These are phyloP conservation scores for Eucommia ulmoides DNA, from an alignment of 257 asterid genomes.

Conservation along the genomic window DNA sequence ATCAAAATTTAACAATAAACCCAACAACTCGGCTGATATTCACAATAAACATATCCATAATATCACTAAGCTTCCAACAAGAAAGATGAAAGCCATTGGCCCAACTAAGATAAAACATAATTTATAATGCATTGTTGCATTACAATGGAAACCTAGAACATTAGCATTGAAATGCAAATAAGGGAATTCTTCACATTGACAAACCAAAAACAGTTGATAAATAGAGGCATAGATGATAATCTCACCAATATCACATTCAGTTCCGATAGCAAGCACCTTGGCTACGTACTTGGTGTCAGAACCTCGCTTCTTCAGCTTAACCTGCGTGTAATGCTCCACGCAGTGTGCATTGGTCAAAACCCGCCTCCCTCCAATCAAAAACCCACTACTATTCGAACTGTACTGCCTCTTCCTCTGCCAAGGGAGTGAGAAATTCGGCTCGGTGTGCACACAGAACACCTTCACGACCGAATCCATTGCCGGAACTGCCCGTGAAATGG, in stretches of 20 bases:
- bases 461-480: slow-evolving; percentile 22
- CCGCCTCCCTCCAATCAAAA: slow-evolving; percentile 14
- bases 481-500: slow-evolving; percentile 3
- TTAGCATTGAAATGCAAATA: neutral
- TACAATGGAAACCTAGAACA: neutral
- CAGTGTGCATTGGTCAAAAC: slow-evolving; percentile 19
- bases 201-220: neutral
- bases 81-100: too few relatives aligned
- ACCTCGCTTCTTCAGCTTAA: slow-evolving; percentile 20
- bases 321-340: slow-evolving; percentile 22
- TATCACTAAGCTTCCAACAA: too few relatives aligned
- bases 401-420: slow-evolving; percentile 20
- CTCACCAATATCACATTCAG: slow-evolving; percentile 17
- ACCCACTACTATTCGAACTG: slow-evolving; percentile 19
- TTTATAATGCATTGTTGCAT: too few relatives aligned
- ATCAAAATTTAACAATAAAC: too few relatives aligned
- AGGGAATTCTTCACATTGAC: neutral
- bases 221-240: neutral
- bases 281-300: slow-evolving; percentile 20
- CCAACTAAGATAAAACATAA: too few relatives aligned
- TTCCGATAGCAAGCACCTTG: slow-evolving; percentile 18
- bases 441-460: slow-evolving; percentile 18
- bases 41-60: too few relatives aligned
- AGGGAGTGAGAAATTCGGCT: slow-evolving; percentile 16
- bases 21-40: too few relatives aligned